Base-by-base conservation (phyloP, 1,284 basidiomycete species). In the Erythrobasidium hasegawianum region DNA sequence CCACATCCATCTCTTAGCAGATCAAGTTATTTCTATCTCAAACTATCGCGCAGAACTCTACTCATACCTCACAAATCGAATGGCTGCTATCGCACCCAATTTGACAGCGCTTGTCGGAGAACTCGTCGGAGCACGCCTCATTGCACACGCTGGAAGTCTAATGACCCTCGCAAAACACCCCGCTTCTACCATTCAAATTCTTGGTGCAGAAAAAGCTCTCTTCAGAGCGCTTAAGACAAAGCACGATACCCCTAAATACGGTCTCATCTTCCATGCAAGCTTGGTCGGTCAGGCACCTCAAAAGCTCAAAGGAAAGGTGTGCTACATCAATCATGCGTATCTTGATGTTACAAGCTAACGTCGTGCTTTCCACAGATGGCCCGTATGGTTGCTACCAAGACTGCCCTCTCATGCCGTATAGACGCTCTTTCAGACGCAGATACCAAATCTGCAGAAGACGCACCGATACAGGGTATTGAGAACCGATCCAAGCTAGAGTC, bases 161-260 rank as follows among this genome's bases (percentile, higher is more conserved):
- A 95, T 92, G 71, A 97, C 96, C 79, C 81, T 97, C 70, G 93
- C 91, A 83, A 97, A 98, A 82, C 96, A 97, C 80, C 95, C 95
- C 33, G 95, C 95, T 2, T 94, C 90, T 74, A 98, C 95, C 5
- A 92, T 97, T 59, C 95, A 98, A 81, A 97, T 98, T 74, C 83
- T 98, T 43, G 95, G 95, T 74, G 95, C 95, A 22, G 95, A 98
- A 81, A 97, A 98, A 81, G 95, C 95, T 1, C 83, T 98, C 47
- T 98, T 98, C 86, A 83, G 95, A 68, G 95, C 95, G 0, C 82
- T 98, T 75, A 98, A 98, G 83, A 97, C 95, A 45, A 98, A 97
- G 81, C 93, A 93, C 33, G 97, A 97, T 79, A 97, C 95, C 0
- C 95, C 94, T 65, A 98, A 98, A 60, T 75, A 75, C 69, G 74